phyloP scores from a whole-genome alignment of 1,284 basidiomycete species.

The Boletus mariae region DNA sequence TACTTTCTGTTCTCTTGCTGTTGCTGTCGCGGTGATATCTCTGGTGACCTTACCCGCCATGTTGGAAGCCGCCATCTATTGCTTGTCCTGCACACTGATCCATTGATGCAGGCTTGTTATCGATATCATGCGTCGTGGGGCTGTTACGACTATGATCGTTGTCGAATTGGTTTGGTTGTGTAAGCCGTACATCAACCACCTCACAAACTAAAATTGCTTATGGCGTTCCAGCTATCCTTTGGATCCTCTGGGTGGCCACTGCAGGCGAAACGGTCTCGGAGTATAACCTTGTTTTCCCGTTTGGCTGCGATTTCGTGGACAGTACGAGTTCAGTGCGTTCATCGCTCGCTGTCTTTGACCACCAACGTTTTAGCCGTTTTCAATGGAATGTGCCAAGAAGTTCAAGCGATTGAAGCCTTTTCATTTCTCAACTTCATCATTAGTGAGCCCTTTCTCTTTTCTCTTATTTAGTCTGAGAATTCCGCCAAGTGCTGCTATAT shows the following conservation, averaged over 20 bases:
- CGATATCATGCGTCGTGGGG: constrained; percentile 34
- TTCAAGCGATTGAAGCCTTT: constrained; percentile 48
- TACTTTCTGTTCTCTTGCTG: constrained; percentile 39
- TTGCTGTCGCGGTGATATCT: constrained; percentile 43
- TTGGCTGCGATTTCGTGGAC: constrained; percentile 19
- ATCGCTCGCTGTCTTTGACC: constrained; percentile 2
- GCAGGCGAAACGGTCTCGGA: constrained; percentile 39
- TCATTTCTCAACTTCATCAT: constrained; percentile 50
- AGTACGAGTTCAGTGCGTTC: constrained; percentile 10
- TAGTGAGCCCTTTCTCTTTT: constrained; percentile 34
- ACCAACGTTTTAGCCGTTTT: constrained; percentile 1
- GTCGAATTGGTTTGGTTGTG: constrained; percentile 38
- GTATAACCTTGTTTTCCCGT: constrained; percentile 18
- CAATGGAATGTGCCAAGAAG: constrained; percentile 39
- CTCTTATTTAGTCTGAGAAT: background rate
- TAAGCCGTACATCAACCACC: constrained; percentile 16
- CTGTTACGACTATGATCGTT: constrained; percentile 37
- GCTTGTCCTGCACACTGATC: constrained; percentile 8
- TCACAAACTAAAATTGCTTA: background rate
- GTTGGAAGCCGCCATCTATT: constrained; percentile 32
- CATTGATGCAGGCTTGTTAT: constrained; percentile 30
- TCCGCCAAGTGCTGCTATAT: constrained; percentile 42
- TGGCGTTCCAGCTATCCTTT: constrained; percentile 42
- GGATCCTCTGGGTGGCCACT: constrained; percentile 55
- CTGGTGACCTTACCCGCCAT: constrained; percentile 44